These are phyloP conservation scores for Amoeboaphelidium occidentale DNA, from an alignment of 371 early-diverging fungal genomes.

Conservation along the genomic window DNA sequence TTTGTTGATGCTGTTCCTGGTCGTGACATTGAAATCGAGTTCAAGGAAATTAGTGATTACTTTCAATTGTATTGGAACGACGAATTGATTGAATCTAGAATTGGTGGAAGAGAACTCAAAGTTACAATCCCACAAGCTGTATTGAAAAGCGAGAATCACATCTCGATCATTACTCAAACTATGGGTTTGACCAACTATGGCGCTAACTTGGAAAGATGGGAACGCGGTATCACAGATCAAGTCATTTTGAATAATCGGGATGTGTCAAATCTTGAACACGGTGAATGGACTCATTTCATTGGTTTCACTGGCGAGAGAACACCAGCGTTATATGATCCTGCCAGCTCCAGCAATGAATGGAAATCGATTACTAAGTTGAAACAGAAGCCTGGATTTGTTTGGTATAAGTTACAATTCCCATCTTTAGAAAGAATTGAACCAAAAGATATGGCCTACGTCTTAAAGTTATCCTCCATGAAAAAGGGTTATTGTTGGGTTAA, in stretches of 20 bases:
- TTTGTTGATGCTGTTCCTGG: neutral
- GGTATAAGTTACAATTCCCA: neutral
- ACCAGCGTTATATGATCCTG: neutral
- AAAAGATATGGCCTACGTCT: constrained; percentile 5
- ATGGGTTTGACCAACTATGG: constrained; percentile 16
- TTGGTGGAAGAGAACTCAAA: neutral
- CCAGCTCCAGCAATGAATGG: neutral
- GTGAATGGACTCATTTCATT: constrained; percentile 12
- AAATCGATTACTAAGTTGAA: constrained; percentile 1
- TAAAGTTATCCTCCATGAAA: constrained; percentile 16
- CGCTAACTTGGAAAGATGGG: constrained; percentile 11
- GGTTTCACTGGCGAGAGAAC: neutral
- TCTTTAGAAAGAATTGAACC: neutral
- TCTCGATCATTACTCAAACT: constrained; percentile 12
- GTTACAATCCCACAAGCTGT: neutral
- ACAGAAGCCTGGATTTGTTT: neutral
- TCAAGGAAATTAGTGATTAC: neutral
- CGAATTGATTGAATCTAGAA: neutral
- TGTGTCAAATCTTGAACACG: constrained; percentile 12
- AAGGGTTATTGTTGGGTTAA: constrained; percentile 21
- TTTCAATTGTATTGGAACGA: constrained; percentile 1
- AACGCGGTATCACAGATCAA: constrained; percentile 14
- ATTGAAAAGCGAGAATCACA: neutral
- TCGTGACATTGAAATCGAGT: neutral
- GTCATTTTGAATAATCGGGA: constrained; percentile 13